A percentile compares a stretch with the other conserved stretches of the same genome.
phyloP scores from a whole-genome alignment of 768 basidiomycete genomes.

The Suillus subluteus region DNA sequence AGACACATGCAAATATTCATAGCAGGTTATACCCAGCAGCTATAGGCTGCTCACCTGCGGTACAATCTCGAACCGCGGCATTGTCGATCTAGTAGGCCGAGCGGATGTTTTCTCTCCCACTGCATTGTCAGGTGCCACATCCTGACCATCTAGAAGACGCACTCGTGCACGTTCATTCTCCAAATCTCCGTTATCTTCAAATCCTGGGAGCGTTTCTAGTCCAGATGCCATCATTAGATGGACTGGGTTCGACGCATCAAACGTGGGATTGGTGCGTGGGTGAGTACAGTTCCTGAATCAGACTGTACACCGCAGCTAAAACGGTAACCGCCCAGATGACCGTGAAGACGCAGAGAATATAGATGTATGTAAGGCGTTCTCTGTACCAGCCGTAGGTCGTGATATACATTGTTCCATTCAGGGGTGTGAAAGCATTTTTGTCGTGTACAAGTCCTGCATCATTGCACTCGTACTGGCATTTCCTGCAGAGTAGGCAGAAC shows the following conservation, averaged over 20 bases:
- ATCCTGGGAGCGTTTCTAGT: neutral
- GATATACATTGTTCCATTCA: conserved; percentile 9
- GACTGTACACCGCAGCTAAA: neutral
- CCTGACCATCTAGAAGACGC: neutral
- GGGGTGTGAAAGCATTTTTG: neutral
- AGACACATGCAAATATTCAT: neutral
- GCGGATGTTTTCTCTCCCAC: neutral
- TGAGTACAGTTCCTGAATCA: neutral
- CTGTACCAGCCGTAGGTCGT: conserved; percentile 1
- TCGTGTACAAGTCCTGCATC: neutral
- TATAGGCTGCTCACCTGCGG: neutral
- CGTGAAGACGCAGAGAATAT: neutral
- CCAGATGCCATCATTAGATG: neutral
- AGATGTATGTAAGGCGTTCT: neutral
- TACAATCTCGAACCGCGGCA: neutral
- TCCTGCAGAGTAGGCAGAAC: conserved; percentile 10
- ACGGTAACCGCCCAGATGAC: neutral
- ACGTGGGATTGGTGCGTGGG: neutral
- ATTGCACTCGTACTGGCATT: neutral
- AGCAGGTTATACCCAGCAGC: neutral
- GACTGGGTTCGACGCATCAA: neutral
- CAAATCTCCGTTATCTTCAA: neutral
- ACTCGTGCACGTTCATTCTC: neutral
- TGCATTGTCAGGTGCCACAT: neutral
- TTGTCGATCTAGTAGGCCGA: neutral